A percentile compares a stretch with the other conserved stretches of the same genome.
These are phyloP conservation scores for Blumeria graminis DNA, from an alignment of 2,329 filamentous ascomycete genomes.

Conservation along the genomic window DNA sequence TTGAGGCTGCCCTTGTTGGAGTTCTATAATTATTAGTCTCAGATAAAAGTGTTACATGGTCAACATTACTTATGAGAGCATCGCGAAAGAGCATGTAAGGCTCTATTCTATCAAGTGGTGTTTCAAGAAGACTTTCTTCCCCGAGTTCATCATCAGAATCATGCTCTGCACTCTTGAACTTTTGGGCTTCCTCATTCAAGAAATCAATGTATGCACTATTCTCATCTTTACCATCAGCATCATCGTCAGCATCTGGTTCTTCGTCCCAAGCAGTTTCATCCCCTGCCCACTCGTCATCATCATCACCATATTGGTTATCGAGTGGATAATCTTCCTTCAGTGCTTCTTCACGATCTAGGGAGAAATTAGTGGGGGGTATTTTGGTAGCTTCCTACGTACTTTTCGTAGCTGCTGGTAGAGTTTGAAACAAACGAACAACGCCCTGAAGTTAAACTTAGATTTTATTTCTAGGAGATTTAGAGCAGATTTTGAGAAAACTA, in stretches of 20 bases:
- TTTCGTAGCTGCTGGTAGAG: conserved; percentile 65
- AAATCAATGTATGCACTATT: conserved; percentile 90
- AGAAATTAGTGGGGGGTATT: background rate
- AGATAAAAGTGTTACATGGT: background rate
- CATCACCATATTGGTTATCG: conserved; percentile 42
- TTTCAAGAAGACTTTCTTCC: conserved; percentile 84
- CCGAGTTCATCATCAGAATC: conserved; percentile 71
- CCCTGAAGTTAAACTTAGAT: conserved; percentile 21
- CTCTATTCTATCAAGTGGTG: conserved; percentile 83
- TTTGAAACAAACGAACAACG: conserved; percentile 76
- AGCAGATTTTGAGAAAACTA: background rate
- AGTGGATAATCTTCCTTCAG: conserved; percentile 67
- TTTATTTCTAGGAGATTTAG: no score
- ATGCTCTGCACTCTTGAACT: conserved; percentile 48
- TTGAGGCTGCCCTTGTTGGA: conserved; percentile 77
- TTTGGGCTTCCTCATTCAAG: conserved; percentile 77
- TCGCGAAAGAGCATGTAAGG: conserved; percentile 76
- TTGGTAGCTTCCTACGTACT: conserved; percentile 26
- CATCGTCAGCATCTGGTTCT: conserved; percentile 28
- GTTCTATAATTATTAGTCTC: conserved; percentile 25
- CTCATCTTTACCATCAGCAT: conserved; percentile 20
- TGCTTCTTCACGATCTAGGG: conserved; percentile 66
- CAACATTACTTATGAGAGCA: conserved; percentile 52
- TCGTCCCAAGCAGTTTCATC: conserved; percentile 62
- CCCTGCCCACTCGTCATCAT: conserved; percentile 50